Conservation (phyloP, 305 asterid genomes). For the Euphrasia arctica region DNA sequence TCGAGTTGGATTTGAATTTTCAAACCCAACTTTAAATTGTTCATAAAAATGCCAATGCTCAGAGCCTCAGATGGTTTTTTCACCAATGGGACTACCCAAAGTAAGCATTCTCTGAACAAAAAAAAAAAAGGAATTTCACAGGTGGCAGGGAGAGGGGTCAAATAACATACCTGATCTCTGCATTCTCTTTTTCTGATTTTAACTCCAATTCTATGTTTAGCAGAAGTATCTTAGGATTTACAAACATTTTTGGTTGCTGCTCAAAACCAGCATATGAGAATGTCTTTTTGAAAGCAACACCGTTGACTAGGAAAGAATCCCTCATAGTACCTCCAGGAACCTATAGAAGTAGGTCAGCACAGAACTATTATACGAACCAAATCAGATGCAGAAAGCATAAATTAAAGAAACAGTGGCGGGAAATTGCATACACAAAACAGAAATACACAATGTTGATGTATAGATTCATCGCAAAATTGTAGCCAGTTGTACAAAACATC, state of each 20-base stretch:
- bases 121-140: background rate
- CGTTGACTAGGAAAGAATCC: slow-evolving; percentile 93
- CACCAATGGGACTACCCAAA: background rate
- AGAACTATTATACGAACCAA: slow-evolving; percentile 1
- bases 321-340: slow-evolving; percentile 99
- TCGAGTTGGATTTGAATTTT: too few species aligned
- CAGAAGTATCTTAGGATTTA: slow-evolving; percentile 79
- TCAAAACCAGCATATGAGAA: slow-evolving; percentile 99
- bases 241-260: slow-evolving; percentile 93
- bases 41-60: too few species aligned
- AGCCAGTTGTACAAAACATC: too few species aligned
- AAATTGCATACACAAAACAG: slow-evolving; percentile 6
- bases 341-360: slow-evolving; percentile 35
- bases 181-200: slow-evolving; percentile 99
- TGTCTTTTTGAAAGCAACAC: slow-evolving; percentile 98
- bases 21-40: too few species aligned
- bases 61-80: too few species aligned
- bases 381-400: slow-evolving; percentile 8
- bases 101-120: background rate
- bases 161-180: slow-evolving; percentile 79
- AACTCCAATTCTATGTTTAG: slow-evolving; percentile 93
- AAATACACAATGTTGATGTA: background rate
- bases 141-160: background rate
- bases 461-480: too few species aligned
- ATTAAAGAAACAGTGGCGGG: slow-evolving; percentile 14